phyloP scores from a whole-genome alignment of 1,284 basidiomycete genomes.

The Irpex sp. region DNA sequence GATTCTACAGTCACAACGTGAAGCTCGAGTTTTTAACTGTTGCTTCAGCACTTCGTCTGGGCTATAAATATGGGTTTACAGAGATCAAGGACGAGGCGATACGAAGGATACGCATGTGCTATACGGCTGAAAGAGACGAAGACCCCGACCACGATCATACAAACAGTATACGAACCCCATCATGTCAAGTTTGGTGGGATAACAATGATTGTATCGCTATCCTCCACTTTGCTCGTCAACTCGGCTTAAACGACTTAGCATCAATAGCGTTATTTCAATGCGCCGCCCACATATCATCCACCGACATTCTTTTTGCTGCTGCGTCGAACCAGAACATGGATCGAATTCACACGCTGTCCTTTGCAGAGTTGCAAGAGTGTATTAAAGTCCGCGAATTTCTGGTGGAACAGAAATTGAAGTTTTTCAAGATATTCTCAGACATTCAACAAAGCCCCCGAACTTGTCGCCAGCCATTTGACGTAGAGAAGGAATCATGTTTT shows the following conservation, averaged over 20 bases:
- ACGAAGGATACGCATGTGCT: too few species aligned
- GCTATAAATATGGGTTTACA: too few species aligned
- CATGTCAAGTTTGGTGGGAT: neutral
- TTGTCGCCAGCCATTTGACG: too few species aligned
- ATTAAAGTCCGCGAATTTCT: neutral
- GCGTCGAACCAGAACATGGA: neutral
- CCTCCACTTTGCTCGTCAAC: neutral
- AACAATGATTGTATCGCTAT: neutral
- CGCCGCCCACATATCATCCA: neutral
- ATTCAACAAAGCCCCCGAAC: too few species aligned
- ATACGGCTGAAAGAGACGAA: neutral
- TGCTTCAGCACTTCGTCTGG: too few species aligned
- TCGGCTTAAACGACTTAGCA: neutral
- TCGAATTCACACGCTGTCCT: neutral
- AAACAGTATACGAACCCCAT: too few species aligned
- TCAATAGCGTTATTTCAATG: neutral
- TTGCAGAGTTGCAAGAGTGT: neutral
- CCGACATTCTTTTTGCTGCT: neutral
- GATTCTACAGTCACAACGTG: too few species aligned
- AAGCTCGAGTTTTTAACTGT: too few species aligned
- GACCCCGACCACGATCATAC: neutral
- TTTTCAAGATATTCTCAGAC: too few species aligned
- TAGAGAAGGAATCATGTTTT: too few species aligned
- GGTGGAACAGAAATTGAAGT: neutral
- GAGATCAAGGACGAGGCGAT: too few species aligned